Base-by-base conservation (phyloP, 352 stramenopile genomes). In the Globisporangium paddicum region DNA sequence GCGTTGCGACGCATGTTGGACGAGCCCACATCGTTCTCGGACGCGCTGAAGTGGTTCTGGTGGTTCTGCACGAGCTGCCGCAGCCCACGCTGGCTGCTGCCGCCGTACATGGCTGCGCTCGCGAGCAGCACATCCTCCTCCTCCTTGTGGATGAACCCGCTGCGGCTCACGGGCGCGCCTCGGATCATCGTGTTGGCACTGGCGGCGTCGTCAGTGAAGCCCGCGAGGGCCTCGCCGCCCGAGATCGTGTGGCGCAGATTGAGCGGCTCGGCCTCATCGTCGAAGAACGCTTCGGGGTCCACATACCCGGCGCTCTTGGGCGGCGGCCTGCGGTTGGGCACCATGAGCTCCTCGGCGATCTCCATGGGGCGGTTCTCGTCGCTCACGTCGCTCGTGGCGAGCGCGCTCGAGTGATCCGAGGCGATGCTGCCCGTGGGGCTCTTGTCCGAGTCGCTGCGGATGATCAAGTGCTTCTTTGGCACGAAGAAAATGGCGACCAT, bases 401-500 rank as follows among this genome's bases (percentile, higher is more conserved):
- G 63, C 13, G 60, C 66, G 18, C 73, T 72, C 6, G 75, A 85
- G 41, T 72, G 77, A 42, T 74, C 79, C 28, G 58, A 71, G 10
- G 67, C 79, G 11, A 69, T 74, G 52, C 72, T 81, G 18, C 75
- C 69, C 0, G 72, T 79, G 1, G 67, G 58, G 19, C 70, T 67
- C 55, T 71, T 86, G 25, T 82, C 70, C 25, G 63, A 61, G 23
- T 87, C 79, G 55, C 66, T 87, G 28, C 81, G 81, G 60, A 93
- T 90, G 14, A 86, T 47, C 9, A 94, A 46, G 55, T 94, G 79
- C 65, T 88, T 86, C 58, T 77, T 81, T 4, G 84, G 82, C 47
- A 94, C 77, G 57, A 92, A 92, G 60, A 92, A 92, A 56, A 94
- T 78, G 13, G 73, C 80, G 11, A 88, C 60, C 62, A 87, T 89